Conservation (phyloP, 129 eudicot genomes). For the Pittosporum tobira region DNA sequence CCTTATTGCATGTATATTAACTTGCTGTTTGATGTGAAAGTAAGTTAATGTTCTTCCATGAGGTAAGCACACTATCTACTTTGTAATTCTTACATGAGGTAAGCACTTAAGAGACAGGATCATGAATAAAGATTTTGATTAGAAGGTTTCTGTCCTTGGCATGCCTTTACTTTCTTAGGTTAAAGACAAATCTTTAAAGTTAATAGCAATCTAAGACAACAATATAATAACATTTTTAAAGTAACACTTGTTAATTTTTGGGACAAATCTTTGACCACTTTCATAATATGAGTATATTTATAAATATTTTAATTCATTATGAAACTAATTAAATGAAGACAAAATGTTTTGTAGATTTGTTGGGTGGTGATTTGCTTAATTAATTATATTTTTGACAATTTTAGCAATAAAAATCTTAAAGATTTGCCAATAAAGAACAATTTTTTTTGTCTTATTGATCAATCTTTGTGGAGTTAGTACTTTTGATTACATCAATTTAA, state of each 20-base stretch:
- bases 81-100: background rate
- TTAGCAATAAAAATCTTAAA: background rate
- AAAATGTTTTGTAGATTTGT: constrained; percentile 8
- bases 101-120: background rate
- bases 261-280: no score
- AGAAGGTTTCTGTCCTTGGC: background rate
- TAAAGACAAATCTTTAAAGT: constrained; percentile 1
- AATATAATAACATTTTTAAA: no score
- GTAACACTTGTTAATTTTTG: no score
- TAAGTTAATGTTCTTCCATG: no score
- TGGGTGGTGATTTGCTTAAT: background rate
- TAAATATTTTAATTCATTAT: background rate
- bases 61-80: no score
- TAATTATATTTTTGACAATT: background rate
- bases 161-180: constrained; percentile 2
- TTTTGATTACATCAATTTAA: background rate
- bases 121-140: background rate
- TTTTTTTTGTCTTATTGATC: background rate
- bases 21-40: no score
- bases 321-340: background rate
- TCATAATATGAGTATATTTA: no score
- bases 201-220: background rate
- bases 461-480: background rate
- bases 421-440: background rate
- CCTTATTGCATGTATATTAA: no score